These are phyloP conservation scores for Solanum pimpinellifolium DNA, from an alignment of 257 asterid genomes.

Conservation along the genomic window DNA sequence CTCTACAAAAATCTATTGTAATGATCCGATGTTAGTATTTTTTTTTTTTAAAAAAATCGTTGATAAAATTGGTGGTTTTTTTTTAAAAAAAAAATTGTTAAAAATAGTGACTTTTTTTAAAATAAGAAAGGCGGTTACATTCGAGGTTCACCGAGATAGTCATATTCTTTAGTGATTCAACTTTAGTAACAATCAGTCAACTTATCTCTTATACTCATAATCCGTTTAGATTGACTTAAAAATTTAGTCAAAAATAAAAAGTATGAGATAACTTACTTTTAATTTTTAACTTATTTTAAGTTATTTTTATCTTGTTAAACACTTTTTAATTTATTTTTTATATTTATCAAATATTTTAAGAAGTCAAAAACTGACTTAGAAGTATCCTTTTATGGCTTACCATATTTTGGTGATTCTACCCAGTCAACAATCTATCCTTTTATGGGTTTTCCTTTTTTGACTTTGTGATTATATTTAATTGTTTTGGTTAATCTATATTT, in stretches of 20 bases:
- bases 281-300: fast-evolving
- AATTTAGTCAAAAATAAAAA: too few species aligned
- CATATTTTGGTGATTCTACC: neutral
- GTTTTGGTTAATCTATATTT: neutral
- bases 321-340: too few species aligned
- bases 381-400: neutral
- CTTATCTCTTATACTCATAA: neutral
- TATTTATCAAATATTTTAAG: too few species aligned
- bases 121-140: too few species aligned
- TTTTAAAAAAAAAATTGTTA: neutral
- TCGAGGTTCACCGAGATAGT: neutral
- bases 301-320: too few species aligned
- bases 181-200: neutral
- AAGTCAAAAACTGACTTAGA: too few species aligned
- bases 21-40: too few species aligned
- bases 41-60: too few species aligned
- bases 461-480: neutral
- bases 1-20: too few species aligned
- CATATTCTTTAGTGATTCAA: neutral
- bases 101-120: neutral
- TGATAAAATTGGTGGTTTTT: too few species aligned
- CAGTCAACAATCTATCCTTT: neutral
- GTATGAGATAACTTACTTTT: too few species aligned
- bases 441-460: neutral
- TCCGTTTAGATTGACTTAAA: too few species aligned